Evolutionary conservation across 352 stramenopile species (phyloP).

Genomic region (Aphanomyces stellatus): DNA sequence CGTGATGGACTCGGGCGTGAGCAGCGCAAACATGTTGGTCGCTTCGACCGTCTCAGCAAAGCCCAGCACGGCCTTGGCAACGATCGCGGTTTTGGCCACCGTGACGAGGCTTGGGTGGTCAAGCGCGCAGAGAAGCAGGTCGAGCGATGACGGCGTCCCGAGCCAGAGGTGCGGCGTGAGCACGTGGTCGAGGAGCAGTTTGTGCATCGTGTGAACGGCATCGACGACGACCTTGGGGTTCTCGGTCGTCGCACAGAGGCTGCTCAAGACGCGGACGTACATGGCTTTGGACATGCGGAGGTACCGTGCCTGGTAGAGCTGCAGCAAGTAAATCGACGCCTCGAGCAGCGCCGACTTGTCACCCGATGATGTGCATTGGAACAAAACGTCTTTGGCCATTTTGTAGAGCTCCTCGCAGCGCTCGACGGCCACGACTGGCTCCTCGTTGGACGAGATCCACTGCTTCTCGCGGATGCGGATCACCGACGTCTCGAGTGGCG

Average conservation of each 20-base stretch:
- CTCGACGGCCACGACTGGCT: background rate
- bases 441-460: slow-evolving; percentile 9
- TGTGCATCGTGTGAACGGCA: slow-evolving; percentile 13
- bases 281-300: slow-evolving; percentile 5
- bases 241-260: background rate
- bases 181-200: background rate
- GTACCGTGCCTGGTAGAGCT: slow-evolving; percentile 15
- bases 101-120: slow-evolving; percentile 3
- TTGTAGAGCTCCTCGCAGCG: background rate
- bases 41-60: background rate
- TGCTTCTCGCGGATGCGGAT: slow-evolving; percentile 10
- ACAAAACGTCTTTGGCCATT: background rate
- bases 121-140: background rate
- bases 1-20: slow-evolving; percentile 9
- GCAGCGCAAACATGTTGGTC: slow-evolving; percentile 4
- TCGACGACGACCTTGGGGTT: slow-evolving; percentile 6
- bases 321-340: background rate
- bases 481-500: too few species aligned
- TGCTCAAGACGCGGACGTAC: background rate
- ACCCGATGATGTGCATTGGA: background rate
- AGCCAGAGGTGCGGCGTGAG: slow-evolving; percentile 8
- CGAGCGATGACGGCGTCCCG: background rate
- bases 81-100: background rate
- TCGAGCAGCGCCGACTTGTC: slow-evolving; percentile 1
- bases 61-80: background rate